Evolutionary conservation across 768 basidiomycete species (phyloP), one percentile per base, ranked within the genome.

Genomic region (Pleurotus sapidus): DNA sequence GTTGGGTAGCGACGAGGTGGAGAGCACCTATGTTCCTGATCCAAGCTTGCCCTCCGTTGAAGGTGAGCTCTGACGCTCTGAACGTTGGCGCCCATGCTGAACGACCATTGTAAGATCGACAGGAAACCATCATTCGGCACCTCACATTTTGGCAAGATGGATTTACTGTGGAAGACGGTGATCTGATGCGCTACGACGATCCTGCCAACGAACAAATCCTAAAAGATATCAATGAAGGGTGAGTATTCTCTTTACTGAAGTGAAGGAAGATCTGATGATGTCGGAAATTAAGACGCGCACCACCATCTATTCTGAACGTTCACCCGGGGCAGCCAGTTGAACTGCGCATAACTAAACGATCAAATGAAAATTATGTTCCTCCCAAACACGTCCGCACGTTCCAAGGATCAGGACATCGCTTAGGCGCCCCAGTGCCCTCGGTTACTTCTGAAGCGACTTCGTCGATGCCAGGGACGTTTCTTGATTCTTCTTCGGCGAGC

Each of bases 81-180:
- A 34, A 3, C 30, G 9, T 11, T 11, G 9, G 30, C 30, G 9
- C 30, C 2, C 9, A 8, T 9, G 30, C 11, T 34, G 30, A 34
- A 34, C 15, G 42, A 6, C n/a, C 15, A n/a, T 45, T 17, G 6
- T 6, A n/a, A 45, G 42, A 45, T 45, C 42, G 79, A 58, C 80
- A 81, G 57, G 82, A 85, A 50, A 77, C 82, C 3, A 88, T 78
- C 0, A 82, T 86, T 48, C 86, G 96, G 7, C 80, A 83, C 56
- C 74, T 98, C 43, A 95, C 89, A 0, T 91, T 98, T 73, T 98
- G 96, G 96, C 81, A 86, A 40, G 83, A 98, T 59, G 97, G 97
- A 0, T 98, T 97, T 72, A 87, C 87, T 47, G 82, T 98, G 46
- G 92, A 97, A 65, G 92, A 94, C 60, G 93, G 94, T 4, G 86